Conservation (phyloP, 305 asterid genomes). For the Fraxinus greggii region DNA sequence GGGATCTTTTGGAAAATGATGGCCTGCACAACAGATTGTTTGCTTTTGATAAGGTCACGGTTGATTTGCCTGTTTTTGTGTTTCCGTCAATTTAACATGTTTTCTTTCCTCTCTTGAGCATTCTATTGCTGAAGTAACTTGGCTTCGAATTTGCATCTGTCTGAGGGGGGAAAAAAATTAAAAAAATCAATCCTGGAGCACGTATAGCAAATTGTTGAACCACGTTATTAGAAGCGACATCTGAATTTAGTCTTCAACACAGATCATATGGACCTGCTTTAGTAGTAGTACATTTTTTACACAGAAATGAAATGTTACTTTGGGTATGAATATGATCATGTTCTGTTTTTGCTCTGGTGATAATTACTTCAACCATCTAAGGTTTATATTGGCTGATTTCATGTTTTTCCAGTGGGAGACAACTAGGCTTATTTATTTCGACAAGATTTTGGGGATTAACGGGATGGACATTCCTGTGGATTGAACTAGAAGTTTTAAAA, state of each 20-base stretch:
- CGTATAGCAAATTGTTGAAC: neutral
- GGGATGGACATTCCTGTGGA: neutral
- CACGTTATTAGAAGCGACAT: neutral
- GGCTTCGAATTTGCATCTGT: slow-evolving; percentile 4
- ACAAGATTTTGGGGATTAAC: neutral
- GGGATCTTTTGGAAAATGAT: slow-evolving; percentile 78
- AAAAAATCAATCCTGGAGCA: neutral
- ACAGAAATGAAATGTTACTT: neutral
- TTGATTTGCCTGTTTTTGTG: neutral
- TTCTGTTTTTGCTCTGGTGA: neutral
- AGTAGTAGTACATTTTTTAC: neutral
- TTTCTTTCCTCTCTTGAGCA: slow-evolving; percentile 15
- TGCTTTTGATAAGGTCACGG: slow-evolving; percentile 75
- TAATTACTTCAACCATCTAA: neutral
- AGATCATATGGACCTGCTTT: neutral
- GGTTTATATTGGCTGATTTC: neutral
- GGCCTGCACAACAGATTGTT: slow-evolving; percentile 58
- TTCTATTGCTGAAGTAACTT: slow-evolving; percentile 1
- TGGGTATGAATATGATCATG: neutral
- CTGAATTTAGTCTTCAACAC: neutral
- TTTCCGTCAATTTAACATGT: slow-evolving; percentile 15
- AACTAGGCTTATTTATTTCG: neutral
- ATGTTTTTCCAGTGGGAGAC: neutral
- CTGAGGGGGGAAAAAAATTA: neutral
- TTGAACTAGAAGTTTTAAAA: neutral